Base-by-base conservation (phyloP, 2,329 filamentous ascomycete genomes). In the Pezicula neosporulosa region DNA sequence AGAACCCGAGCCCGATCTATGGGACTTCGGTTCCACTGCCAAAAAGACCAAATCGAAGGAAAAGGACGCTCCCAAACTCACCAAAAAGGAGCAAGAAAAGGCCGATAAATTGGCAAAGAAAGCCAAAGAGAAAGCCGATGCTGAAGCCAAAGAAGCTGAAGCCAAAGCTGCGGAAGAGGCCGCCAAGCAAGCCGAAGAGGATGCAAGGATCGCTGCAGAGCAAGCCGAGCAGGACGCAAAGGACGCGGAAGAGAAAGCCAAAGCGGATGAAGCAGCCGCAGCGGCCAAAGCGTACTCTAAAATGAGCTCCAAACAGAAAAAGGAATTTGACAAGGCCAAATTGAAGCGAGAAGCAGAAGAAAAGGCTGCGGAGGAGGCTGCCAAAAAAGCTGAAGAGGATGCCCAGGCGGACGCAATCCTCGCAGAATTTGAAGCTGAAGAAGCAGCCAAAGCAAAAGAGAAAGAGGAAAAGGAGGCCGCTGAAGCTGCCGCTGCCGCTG, bases 21-120 rank as follows among this genome's bases (percentile, higher is more conserved):
- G 73, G 69, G 69, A 68, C 36, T 60, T 67, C 46, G 63, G 63
- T 16, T 62, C 56, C 37, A 52, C 58, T 56, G 52, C 63, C 49
- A 58, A 61, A 51, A 74, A 71, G 54, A 68, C 67, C 27, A 76
- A 73, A 50, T 67, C 69, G 38, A 75, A 74, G 57, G 67, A 71
- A 37, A 70, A 71, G 33, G 72, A 71, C 57, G 64, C 62, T 6
- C 41, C 56, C 12, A 56, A 54, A 61, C 65, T 78, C 39, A 73
- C 63, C 62, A 75, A 76, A 58, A 78, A 75, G 53, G 77, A 80
- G 59, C 70, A 74, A 16, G 74, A 76, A 59, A 77, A 77, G 60
- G 74, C 77, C 4, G 59, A 60, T 12, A 77, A 74, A 60, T 61
- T 77, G 42, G 74, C 68, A 58, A 73, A 75, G 57, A 78, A 74